These are phyloP conservation scores for Aspergillus glaucus DNA, from an alignment of 2,329 filamentous ascomycete species.

Conservation along the genomic window DNA sequence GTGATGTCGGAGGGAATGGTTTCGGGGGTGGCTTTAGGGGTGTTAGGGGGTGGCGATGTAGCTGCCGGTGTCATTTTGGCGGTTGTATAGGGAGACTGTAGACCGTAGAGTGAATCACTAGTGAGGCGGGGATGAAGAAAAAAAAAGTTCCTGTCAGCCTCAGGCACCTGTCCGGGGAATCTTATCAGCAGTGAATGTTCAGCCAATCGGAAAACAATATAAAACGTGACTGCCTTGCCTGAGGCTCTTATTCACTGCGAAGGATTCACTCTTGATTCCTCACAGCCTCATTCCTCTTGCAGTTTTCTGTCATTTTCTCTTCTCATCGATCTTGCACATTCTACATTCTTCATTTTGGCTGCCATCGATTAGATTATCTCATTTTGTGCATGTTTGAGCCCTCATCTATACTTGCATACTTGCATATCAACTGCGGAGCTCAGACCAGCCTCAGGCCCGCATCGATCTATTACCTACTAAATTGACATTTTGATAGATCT, in stretches of 20 bases:
- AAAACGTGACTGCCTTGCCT: conserved; percentile 30
- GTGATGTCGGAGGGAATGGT: conserved; percentile 17
- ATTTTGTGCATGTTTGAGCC: not conserved
- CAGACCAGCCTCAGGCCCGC: not conserved
- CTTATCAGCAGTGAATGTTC: not conserved
- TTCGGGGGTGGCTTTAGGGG: not conserved
- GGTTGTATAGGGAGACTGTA: not conserved
- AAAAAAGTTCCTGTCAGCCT: not conserved
- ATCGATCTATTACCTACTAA: not conserved
- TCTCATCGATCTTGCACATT: not conserved
- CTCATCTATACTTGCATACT: not conserved
- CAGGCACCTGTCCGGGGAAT: conserved; percentile 1
- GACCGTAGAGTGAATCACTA: not conserved
- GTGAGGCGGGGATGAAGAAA: conserved; percentile 8
- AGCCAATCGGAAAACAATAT: conserved; percentile 15
- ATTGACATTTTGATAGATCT: not conserved
- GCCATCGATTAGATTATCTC: no score
- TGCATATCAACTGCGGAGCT: not conserved
- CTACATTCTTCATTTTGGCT: not conserved
- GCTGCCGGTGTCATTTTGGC: not conserved
- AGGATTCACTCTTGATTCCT: not conserved
- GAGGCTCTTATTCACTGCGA: conserved; percentile 8
- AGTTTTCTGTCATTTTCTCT: conserved; percentile 6
- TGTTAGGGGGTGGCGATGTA: not conserved
- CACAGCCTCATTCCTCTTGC: conserved; percentile 3